phyloP scores from a whole-genome alignment of 192 early-diverging fungal species.

The Entomortierella parvispora region DNA sequence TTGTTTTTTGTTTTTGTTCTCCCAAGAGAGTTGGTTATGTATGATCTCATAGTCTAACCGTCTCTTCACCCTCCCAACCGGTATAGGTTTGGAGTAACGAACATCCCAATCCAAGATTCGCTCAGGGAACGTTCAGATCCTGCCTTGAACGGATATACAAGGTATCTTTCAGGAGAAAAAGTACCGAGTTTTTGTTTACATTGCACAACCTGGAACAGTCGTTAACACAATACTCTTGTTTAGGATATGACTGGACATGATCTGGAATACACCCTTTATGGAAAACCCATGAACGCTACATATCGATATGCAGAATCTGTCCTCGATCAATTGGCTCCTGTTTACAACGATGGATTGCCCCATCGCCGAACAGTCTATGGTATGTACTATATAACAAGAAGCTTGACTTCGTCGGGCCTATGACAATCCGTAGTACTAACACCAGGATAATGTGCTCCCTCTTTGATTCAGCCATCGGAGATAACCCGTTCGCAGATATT shows the following conservation, averaged over 20 bases:
- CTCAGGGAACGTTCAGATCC: slow-evolving; percentile 85
- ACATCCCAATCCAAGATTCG: slow-evolving; percentile 78
- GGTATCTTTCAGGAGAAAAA: slow-evolving; percentile 51
- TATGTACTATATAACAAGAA: slow-evolving; percentile 4
- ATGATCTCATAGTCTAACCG: slow-evolving; percentile 54
- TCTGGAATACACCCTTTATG: slow-evolving; percentile 77
- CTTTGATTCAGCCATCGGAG: slow-evolving; percentile 64
- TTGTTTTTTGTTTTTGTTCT: background rate
- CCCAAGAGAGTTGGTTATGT: slow-evolving; percentile 21
- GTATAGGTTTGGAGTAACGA: slow-evolving; percentile 88
- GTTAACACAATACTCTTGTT: no score
- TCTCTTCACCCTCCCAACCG: slow-evolving; percentile 65
- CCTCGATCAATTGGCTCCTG: slow-evolving; percentile 48
- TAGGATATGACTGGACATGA: slow-evolving; percentile 55
- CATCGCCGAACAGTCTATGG: slow-evolving; percentile 47
- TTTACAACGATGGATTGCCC: slow-evolving; percentile 14
- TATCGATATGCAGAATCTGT: slow-evolving; percentile 76
- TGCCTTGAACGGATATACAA: slow-evolving; percentile 77
- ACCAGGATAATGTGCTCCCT: slow-evolving; percentile 10
- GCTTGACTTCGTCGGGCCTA: no score
- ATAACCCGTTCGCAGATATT: slow-evolving; percentile 80
- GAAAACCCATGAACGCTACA: slow-evolving; percentile 83
- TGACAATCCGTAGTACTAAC: no score
- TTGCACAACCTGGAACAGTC: no score
- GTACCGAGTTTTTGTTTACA: slow-evolving; percentile 11